Conservation (phyloP, 1,284 basidiomycete genomes). For the Ganoderma lingzhi region DNA sequence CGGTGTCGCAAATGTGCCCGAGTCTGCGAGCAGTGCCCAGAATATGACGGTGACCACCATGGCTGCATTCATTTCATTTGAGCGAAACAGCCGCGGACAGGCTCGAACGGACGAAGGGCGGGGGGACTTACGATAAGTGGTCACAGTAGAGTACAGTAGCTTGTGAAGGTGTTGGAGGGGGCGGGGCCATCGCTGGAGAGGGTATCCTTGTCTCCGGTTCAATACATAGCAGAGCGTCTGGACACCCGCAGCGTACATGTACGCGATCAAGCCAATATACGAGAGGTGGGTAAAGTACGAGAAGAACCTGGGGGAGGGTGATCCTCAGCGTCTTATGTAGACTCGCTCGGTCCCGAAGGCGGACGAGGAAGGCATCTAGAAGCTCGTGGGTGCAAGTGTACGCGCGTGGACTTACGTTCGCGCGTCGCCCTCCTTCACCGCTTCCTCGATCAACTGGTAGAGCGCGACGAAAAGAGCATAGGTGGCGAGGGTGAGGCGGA, state of each 20-base stretch:
- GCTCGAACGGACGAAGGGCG: neutral
- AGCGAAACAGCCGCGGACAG: neutral
- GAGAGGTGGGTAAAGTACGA: slow-evolving; percentile 72
- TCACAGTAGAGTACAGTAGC: slow-evolving; percentile 58
- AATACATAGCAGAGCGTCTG: slow-evolving; percentile 59
- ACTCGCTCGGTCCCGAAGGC: neutral
- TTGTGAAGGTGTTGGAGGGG: slow-evolving; percentile 66
- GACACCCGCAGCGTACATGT: slow-evolving; percentile 65
- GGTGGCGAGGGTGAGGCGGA: slow-evolving; percentile 58
- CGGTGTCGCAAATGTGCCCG: slow-evolving; percentile 49
- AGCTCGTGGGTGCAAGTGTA: neutral
- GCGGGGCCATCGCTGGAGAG: slow-evolving; percentile 66
- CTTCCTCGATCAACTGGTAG: slow-evolving; percentile 51
- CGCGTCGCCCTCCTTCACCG: slow-evolving; percentile 41
- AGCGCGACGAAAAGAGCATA: slow-evolving; percentile 61
- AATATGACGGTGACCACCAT: slow-evolving; percentile 73
- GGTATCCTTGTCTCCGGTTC: slow-evolving; percentile 49
- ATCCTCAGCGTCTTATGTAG: slow-evolving; percentile 13
- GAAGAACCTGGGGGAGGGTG: slow-evolving; percentile 54
- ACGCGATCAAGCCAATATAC: slow-evolving; percentile 67
- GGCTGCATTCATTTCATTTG: slow-evolving; percentile 47
- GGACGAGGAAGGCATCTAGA: neutral
- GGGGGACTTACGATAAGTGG: slow-evolving; percentile 63
- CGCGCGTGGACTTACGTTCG: slow-evolving; percentile 27
- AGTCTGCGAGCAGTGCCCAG: slow-evolving; percentile 63